These are phyloP conservation scores for Aureobasidium sp. DNA, from an alignment of 2,329 filamentous ascomycete genomes.

Conservation along the genomic window DNA sequence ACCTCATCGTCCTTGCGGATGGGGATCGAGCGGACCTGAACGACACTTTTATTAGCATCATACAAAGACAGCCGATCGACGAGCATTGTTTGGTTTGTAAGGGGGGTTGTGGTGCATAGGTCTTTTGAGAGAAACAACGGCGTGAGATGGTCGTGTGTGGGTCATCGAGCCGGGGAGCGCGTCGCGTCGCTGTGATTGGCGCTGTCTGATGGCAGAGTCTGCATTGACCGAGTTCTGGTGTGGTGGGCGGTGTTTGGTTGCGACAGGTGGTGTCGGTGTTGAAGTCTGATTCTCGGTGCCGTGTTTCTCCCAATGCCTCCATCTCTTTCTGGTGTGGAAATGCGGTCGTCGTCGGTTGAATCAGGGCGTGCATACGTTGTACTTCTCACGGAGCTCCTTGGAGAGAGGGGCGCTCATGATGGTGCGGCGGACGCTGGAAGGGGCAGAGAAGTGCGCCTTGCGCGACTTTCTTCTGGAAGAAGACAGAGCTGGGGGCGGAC, in stretches of 20 bases:
- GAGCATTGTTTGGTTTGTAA: conserved; percentile 2
- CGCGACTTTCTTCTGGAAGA: conserved; percentile 97
- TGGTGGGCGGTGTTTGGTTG: background rate
- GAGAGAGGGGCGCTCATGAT: conserved; percentile 95
- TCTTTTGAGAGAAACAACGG: background rate
- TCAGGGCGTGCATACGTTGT: conserved; percentile 63
- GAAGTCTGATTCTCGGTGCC: background rate
- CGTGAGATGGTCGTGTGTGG: background rate
- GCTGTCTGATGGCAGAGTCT: background rate
- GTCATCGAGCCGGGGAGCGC: background rate
- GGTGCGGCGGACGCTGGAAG: conserved; percentile 84
- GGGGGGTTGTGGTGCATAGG: background rate
- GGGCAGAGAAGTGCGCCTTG: conserved; percentile 95
- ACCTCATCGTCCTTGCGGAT: conserved; percentile 86
- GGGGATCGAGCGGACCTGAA: conserved; percentile 84
- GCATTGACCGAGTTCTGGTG: background rate
- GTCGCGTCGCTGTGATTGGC: background rate
- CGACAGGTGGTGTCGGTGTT: background rate
- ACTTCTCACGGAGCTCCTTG: conserved; percentile 98
- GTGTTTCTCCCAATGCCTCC: conserved; percentile 3
- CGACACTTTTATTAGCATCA: conserved; percentile 6
- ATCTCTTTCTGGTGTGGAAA: background rate
- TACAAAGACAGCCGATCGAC: conserved; percentile 10
- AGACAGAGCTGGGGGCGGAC: conserved; percentile 45
- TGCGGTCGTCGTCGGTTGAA: background rate